Base-by-base conservation (phyloP, 371 early-diverging fungal species). In the Coemansia sp. region DNA sequence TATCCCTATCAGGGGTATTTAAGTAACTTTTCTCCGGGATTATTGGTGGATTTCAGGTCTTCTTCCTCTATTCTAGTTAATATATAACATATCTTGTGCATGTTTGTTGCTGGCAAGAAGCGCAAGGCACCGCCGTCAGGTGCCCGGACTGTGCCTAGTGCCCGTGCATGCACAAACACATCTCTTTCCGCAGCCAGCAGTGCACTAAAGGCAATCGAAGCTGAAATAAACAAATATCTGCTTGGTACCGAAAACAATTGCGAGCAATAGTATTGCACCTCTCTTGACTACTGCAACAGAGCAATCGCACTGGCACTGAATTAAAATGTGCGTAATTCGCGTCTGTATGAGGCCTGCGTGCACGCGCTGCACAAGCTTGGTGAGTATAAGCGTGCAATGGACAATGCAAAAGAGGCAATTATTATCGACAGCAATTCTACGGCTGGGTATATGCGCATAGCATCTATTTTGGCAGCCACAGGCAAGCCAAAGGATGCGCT, bases 81-180 rank as follows among this genome's bases (percentile, higher is more conserved):
- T 8, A 8, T 31, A 5, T 31, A 31, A 31, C 31, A 31, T 21
- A 18, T 34, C 18, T 13, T 26, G 26, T 26, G 18, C 31, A 75
- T 75, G 76, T 75, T 75, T 71, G 65, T 75, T 37, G 76, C 76
- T 7, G 71, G 76, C 24, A 61, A 67, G 24, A 75, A 75, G 59
- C 76, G 72, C 65, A 75, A 75, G 58, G 40, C 51, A n/a, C 62
- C 45, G 37, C 2, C 34, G 1, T n/a, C 8, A 37, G 24, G 14
- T 21, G 14, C 37, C 40, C 58, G 14, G 21, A 10, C 40, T 27
- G 58, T 14, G 4, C 40, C 37, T 10, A 18, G 66, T 31, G 8
- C 29, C 2, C 52, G 31, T 16, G 31, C 63, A 14, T 27, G 11
- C 8, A n/a, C 26, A 39, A 16, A 11, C 59, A 24, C 24, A 22